Conservation (phyloP, 2,329 filamentous ascomycete genomes). For the Penicillium sp. region DNA sequence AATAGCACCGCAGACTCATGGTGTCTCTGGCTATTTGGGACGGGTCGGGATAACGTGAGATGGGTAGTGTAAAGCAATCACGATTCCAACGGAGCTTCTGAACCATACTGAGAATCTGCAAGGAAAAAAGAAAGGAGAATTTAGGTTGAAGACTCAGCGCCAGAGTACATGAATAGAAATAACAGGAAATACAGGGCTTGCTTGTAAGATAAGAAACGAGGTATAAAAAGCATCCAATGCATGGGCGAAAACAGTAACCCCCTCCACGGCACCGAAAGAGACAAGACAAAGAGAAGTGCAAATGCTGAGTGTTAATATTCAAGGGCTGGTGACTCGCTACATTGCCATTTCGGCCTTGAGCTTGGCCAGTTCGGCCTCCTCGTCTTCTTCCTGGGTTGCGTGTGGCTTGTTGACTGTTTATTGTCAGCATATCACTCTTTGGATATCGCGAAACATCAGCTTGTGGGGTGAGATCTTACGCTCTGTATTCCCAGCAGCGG, state of each 20-base stretch:
- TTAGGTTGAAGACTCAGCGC: slow-evolving; percentile 8
- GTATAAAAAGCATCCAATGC: slow-evolving; percentile 22
- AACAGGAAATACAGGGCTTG: slow-evolving; percentile 19
- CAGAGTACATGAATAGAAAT: slow-evolving; percentile 8
- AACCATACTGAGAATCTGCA: slow-evolving; percentile 21
- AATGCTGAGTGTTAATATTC: slow-evolving; percentile 7
- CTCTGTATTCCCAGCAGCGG: slow-evolving; percentile 72
- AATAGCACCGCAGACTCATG: not conserved
- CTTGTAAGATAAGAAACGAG: slow-evolving; percentile 20
- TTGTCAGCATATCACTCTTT: slow-evolving; percentile 14
- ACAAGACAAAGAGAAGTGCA: slow-evolving; percentile 8
- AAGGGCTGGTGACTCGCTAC: slow-evolving; percentile 51
- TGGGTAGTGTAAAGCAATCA: not conserved
- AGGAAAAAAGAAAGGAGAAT: not conserved
- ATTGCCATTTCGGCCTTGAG: slow-evolving; percentile 97
- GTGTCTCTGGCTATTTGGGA: not conserved
- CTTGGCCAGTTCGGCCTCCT: slow-evolving; percentile 91
- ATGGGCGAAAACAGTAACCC: slow-evolving; percentile 20
- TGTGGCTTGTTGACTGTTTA: slow-evolving; percentile 48
- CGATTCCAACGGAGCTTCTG: not conserved
- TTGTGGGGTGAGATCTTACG: slow-evolving; percentile 60
- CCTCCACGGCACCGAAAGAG: slow-evolving; percentile 7
- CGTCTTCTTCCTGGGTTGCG: slow-evolving; percentile 79
- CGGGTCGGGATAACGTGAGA: not conserved
- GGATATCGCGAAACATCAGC: not conserved